These are phyloP conservation scores for Vaccinium vitisidaea DNA, from an alignment of 148 eudicot species.

Conservation along the genomic window DNA sequence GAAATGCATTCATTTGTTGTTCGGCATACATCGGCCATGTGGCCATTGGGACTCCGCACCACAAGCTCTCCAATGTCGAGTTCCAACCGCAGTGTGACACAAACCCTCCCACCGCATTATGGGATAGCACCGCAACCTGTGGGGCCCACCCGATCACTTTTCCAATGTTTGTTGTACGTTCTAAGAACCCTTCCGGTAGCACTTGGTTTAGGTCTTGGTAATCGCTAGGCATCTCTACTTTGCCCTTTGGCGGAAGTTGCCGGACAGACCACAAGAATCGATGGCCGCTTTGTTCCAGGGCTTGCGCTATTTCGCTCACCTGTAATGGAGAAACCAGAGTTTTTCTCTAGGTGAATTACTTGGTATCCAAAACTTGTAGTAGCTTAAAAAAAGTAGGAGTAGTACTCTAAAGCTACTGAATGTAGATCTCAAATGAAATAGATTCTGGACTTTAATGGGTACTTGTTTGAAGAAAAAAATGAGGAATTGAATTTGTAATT, in stretches of 20 bases:
- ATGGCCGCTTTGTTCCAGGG: neutral
- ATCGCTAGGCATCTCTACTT: neutral
- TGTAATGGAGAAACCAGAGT: neutral
- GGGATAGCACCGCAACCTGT: neutral
- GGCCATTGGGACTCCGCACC: neutral
- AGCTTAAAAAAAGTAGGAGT: no score
- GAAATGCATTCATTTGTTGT: neutral
- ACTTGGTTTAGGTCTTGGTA: neutral
- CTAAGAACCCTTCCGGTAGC: neutral
- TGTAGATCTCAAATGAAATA: no score
- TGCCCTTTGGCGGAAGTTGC: neutral
- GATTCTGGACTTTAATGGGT: no score
- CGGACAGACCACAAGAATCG: slow-evolving; percentile 4
- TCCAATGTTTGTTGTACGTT: neutral
- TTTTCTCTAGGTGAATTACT: neutral
- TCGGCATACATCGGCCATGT: neutral
- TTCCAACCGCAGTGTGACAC: slow-evolving; percentile 7
- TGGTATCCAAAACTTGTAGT: neutral
- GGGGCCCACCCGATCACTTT: slow-evolving; percentile 11
- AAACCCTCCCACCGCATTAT: neutral
- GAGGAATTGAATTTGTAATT: no score
- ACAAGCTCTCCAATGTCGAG: neutral
- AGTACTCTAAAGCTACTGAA: no score
- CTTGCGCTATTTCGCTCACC: neutral
- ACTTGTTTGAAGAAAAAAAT: no score